Evolutionary conservation across 2,329 filamentous ascomycete species (phyloP).

Genomic region (Aspergillus pseudoglaucus): DNA sequence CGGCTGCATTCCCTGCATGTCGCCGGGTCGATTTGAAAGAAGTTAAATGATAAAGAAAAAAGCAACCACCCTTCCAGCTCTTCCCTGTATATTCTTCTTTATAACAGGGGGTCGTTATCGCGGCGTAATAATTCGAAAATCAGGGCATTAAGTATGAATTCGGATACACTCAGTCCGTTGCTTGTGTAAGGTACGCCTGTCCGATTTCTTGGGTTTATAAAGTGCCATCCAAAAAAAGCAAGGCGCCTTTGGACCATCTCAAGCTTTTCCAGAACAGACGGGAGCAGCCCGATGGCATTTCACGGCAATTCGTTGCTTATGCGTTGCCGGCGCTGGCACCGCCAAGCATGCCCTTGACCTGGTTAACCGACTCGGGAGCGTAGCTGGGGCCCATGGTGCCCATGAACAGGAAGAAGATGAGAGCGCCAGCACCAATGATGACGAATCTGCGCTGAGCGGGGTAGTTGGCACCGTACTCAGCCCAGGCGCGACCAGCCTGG

Average conservation of each 20-base stretch:
- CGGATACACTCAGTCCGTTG: background rate
- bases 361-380: conserved; percentile 28
- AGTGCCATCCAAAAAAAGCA: background rate
- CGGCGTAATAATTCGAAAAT: background rate
- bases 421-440: conserved; percentile 57
- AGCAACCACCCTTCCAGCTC: conserved; percentile 2
- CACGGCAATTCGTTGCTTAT: conserved; percentile 12
- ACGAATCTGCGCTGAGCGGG: conserved; percentile 73
- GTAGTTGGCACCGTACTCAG: conserved; percentile 72
- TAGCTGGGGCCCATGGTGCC: conserved; percentile 54
- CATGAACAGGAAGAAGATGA: conserved; percentile 66
- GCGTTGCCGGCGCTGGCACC: conserved; percentile 27
- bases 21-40: conserved; percentile 17
- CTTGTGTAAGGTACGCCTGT: background rate
- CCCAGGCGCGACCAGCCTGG: conserved; percentile 71
- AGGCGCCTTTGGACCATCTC: background rate
- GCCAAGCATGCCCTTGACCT: conserved; percentile 31
- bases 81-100: background rate
- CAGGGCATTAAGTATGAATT: background rate
- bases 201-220: background rate
- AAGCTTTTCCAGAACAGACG: background rate
- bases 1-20: conserved; percentile 32
- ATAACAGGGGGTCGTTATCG: conserved; percentile 10
- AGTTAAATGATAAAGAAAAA: background rate
- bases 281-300: background rate